phyloP scores from a whole-genome alignment of 2,329 filamentous ascomycete genomes.

The Fusarium sp. region DNA sequence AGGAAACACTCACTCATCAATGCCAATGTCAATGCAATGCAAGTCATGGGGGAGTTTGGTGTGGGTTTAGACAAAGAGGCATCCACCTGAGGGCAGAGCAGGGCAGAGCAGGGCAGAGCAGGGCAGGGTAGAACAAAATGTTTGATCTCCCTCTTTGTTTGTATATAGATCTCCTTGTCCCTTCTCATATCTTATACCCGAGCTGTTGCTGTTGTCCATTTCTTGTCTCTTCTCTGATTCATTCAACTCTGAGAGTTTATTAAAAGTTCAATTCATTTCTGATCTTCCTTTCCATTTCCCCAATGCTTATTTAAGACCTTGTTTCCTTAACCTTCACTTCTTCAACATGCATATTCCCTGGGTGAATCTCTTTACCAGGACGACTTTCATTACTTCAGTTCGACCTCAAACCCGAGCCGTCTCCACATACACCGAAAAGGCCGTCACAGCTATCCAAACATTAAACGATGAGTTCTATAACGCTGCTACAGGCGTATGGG shows the following conservation, averaged over 20 bases:
- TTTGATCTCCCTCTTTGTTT: conserved; percentile 21
- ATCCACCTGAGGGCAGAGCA: conserved; percentile 12
- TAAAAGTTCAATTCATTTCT: conserved; percentile 7
- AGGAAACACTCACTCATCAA: conserved; percentile 22
- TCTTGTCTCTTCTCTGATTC: conserved; percentile 25
- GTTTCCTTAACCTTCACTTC: conserved; percentile 9
- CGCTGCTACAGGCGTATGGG: conserved; percentile 68
- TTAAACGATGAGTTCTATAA: conserved; percentile 72
- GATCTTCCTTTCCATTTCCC: neutral
- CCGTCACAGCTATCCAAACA: conserved; percentile 50
- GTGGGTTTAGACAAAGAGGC: conserved; percentile 37
- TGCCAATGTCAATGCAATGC: conserved; percentile 36
- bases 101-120: neutral
- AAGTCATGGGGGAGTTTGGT: conserved; percentile 24
- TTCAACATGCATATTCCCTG: conserved; percentile 43
- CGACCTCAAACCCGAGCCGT: conserved; percentile 30
- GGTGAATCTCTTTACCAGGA: conserved; percentile 36
- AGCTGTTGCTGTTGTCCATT: conserved; percentile 10
- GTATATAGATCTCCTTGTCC: conserved; percentile 34
- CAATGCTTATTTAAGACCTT: neutral
- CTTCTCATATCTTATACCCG: conserved; percentile 7
- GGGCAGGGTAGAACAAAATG: neutral
- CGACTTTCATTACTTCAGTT: conserved; percentile 30
- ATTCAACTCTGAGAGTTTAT: conserved; percentile 19
- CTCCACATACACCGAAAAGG: conserved; percentile 48